Percentiles rank a stretch among this genome's conserved stretches.
Conservation (phyloP, 2,329 filamentous ascomycete genomes). For the Trichoderma guizhouense region DNA sequence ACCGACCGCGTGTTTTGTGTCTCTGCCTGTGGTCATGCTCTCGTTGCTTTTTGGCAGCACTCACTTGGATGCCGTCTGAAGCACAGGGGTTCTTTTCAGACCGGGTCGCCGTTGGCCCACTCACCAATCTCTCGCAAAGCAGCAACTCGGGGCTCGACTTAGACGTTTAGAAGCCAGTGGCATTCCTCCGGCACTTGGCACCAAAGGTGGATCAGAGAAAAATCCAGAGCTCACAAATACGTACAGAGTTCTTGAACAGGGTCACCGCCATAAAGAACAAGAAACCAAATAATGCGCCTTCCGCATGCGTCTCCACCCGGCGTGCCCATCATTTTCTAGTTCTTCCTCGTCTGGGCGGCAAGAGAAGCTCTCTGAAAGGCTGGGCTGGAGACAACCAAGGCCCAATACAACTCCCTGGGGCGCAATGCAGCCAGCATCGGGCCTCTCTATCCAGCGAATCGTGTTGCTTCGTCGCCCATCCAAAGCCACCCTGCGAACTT, state of each 20-base stretch:
- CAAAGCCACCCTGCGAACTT: slow-evolving; percentile 6
- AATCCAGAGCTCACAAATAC: neutral
- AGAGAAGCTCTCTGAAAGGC: slow-evolving; percentile 40
- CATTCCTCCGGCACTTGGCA: slow-evolving; percentile 12
- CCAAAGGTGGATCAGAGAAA: neutral
- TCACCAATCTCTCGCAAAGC: neutral
- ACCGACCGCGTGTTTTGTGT: neutral
- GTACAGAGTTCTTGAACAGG: neutral
- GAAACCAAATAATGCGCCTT: slow-evolving; percentile 4
- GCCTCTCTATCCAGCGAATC: slow-evolving; percentile 16
- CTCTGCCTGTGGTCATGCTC: neutral
- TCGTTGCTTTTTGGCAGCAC: neutral
- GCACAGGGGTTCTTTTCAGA: neutral
- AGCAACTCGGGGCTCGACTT: neutral
- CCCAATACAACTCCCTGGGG: slow-evolving; percentile 19
- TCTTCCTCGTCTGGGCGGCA: slow-evolving; percentile 32
- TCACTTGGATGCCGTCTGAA: neutral
- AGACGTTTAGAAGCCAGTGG: neutral
- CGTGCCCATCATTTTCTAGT: slow-evolving; percentile 23
- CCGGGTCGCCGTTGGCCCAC: neutral
- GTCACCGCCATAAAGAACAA: slow-evolving; percentile 10
- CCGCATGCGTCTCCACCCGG: slow-evolving; percentile 9
- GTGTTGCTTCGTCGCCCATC: slow-evolving; percentile 11
- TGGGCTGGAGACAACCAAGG: slow-evolving; percentile 21
- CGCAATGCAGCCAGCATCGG: slow-evolving; percentile 19